Evolutionary conservation across 306 rosid genomes (phyloP).

Genomic region (Ochetophila trinervis): DNA sequence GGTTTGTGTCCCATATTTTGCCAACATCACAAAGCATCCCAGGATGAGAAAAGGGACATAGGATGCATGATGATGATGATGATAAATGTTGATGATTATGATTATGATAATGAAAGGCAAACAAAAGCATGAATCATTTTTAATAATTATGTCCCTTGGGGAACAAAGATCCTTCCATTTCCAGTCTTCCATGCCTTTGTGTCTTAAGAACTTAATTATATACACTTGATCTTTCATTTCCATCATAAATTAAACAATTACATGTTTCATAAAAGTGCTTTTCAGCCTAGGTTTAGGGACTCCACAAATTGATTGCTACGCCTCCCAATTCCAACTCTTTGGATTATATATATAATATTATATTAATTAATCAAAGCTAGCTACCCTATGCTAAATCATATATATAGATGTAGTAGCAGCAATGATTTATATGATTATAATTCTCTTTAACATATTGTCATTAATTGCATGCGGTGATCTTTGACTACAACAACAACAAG

Average conservation of each 20-base stretch:
- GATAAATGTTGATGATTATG: constrained; percentile 35
- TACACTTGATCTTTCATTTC: neutral
- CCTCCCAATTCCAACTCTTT: too few species aligned
- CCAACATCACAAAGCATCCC: constrained; percentile 54
- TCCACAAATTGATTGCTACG: constrained; percentile 16
- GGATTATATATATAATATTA: neutral
- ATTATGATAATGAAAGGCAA: constrained; percentile 26
- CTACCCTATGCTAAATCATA: too few species aligned
- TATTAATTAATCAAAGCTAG: too few species aligned
- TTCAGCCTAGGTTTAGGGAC: constrained; percentile 24
- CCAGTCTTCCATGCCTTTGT: constrained; percentile 51
- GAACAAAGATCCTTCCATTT: constrained; percentile 52
- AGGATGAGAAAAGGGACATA: constrained; percentile 44
- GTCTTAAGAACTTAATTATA: constrained; percentile 23
- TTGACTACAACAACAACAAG: too few species aligned
- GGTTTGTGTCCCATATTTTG: constrained; percentile 46
- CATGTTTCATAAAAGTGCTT: constrained; percentile 17
- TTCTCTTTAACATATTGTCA: too few species aligned
- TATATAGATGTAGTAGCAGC: neutral
- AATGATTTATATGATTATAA: too few species aligned
- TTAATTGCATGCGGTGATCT: too few species aligned
- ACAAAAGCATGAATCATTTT: constrained; percentile 43
- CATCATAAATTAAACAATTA: constrained; percentile 28
- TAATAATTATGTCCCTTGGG: constrained; percentile 52
- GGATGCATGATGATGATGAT: constrained; percentile 34